Evolutionary conservation across 192 early-diverging fungal genomes (phyloP), one percentile per base, ranked within the genome.

Genomic region (Chytriomyces sp.): DNA sequence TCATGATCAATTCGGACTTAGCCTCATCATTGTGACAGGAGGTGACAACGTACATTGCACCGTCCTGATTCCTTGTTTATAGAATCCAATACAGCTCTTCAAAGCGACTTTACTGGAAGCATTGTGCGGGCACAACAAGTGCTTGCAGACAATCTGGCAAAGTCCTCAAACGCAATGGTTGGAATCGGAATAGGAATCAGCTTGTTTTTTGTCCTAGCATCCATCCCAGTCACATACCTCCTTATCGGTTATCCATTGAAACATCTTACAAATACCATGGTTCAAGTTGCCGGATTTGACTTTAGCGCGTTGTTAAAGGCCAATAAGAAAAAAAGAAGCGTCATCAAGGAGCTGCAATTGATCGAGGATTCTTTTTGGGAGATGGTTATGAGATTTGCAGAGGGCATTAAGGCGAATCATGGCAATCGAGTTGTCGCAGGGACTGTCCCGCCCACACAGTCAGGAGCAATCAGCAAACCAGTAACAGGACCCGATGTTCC

Each of bases 311-410:
- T 63, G 8, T 19, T 39, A 30, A 26, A 33, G 14, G 61, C 26
- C 34, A 63, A 26, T 40, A 32, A 34, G 8, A 63, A 40, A 8
- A 12, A 30, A 14, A 30, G 26, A 14, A 40, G 34, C 14, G 37
- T 19, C 12, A 63, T 63, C 61, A 63, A 30, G 38, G 61, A 63
- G 61, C n/a, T n/a, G n/a, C n/a, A n/a, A n/a, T n/a, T n/a, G n/a
- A n/a, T n/a, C n/a, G n/a, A n/a, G n/a, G n/a, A n/a, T n/a, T n/a
- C n/a, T n/a, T n/a, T n/a, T n/a, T n/a, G n/a, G n/a, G n/a, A n/a
- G n/a, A n/a, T n/a, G n/a, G n/a, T n/a, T n/a, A n/a, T n/a, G n/a
- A n/a, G n/a, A n/a, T n/a, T n/a, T n/a, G n/a, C n/a, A n/a, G n/a
- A n/a, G n/a, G n/a, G n/a, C n/a, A n/a, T n/a, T n/a, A n/a, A n/a